Conservation (phyloP, 2,329 filamentous ascomycete species). For the Colletotrichum sp. region DNA sequence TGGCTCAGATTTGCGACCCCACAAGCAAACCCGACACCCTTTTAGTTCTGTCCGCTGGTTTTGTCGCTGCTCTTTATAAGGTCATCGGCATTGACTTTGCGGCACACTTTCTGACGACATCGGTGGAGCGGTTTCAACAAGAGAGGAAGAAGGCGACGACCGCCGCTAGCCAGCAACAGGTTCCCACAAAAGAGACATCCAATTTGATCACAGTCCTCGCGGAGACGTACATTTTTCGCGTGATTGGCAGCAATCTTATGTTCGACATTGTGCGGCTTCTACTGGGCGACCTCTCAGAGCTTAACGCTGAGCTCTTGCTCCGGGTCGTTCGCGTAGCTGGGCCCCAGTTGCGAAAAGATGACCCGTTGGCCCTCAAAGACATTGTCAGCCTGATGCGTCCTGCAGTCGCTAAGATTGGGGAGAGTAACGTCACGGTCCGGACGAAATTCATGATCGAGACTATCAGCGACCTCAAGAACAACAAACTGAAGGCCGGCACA, state of each 20-base stretch:
- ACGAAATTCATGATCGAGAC: slow-evolving; percentile 98
- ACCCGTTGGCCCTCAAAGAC: slow-evolving; percentile 86
- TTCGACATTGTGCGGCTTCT: slow-evolving; percentile 91
- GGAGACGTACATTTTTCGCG: slow-evolving; percentile 90
- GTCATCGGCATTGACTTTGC: slow-evolving; percentile 88
- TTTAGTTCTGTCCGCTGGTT: slow-evolving; percentile 87
- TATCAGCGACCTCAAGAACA: slow-evolving; percentile 94
- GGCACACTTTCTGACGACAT: slow-evolving; percentile 80
- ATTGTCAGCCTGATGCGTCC: slow-evolving; percentile 82
- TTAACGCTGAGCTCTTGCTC: slow-evolving; percentile 87
- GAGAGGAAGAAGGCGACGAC: slow-evolving; percentile 58
- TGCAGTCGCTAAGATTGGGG: slow-evolving; percentile 69
- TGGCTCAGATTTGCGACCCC: slow-evolving; percentile 80
- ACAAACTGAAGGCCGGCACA: slow-evolving; percentile 79
- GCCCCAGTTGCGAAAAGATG: slow-evolving; percentile 83
- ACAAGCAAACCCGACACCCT: slow-evolving; percentile 86
- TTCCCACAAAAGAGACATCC: slow-evolving; percentile 62
- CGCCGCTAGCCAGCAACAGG: slow-evolving; percentile 31
- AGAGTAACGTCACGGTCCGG: slow-evolving; percentile 77
- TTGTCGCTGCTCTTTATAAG: slow-evolving; percentile 87
- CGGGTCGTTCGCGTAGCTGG: slow-evolving; percentile 84
- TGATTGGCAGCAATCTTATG: slow-evolving; percentile 80
- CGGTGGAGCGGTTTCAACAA: slow-evolving; percentile 77
- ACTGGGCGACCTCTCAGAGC: slow-evolving; percentile 75
- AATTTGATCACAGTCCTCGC: slow-evolving; percentile 86